A percentile compares a stretch with the other conserved stretches of the same genome.
phyloP scores from a whole-genome alignment of 1,284 basidiomycete genomes.

The Papiliotrema fonsecae region DNA sequence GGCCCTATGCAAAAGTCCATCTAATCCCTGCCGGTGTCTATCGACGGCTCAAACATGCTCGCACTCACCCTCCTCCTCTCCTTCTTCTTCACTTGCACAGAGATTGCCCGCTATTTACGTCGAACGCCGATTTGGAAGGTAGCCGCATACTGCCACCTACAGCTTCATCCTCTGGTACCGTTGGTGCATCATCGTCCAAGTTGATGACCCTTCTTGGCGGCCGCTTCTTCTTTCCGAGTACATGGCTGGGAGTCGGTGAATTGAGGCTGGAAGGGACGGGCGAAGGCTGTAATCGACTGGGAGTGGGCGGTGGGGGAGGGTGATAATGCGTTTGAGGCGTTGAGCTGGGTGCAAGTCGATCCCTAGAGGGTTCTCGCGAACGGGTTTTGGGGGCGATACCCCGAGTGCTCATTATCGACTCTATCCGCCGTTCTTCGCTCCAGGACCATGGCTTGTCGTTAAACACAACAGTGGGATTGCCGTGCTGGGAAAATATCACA shows the following conservation, averaged over 20 bases:
- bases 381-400: conserved; percentile 7
- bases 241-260: neutral
- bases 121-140: conserved; percentile 4
- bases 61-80: conserved; percentile 15
- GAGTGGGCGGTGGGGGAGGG: neutral
- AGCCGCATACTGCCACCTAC: conserved; percentile 7
- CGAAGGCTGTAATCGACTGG: neutral
- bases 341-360: too few relatives aligned
- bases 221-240: conserved; percentile 13
- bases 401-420: conserved; percentile 13
- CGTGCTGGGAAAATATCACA: conserved; percentile 74
- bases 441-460: conserved; percentile 72
- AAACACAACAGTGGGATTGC: conserved; percentile 59
- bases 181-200: conserved; percentile 12
- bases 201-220: conserved; percentile 25
- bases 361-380: neutral
- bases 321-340: neutral
- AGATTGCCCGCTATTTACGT: neutral
- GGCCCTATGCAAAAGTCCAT: too few relatives aligned
- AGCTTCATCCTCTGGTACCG: neutral
- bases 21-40: neutral
- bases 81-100: conserved; percentile 6
- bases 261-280: neutral
- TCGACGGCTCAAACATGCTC: conserved; percentile 15
- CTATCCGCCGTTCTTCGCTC: conserved; percentile 64